A percentile compares a stretch with the other conserved stretches of the same genome.
Conservation (phyloP, 2,329 filamentous ascomycete genomes). For the Ceratocystis eucalypticola region DNA sequence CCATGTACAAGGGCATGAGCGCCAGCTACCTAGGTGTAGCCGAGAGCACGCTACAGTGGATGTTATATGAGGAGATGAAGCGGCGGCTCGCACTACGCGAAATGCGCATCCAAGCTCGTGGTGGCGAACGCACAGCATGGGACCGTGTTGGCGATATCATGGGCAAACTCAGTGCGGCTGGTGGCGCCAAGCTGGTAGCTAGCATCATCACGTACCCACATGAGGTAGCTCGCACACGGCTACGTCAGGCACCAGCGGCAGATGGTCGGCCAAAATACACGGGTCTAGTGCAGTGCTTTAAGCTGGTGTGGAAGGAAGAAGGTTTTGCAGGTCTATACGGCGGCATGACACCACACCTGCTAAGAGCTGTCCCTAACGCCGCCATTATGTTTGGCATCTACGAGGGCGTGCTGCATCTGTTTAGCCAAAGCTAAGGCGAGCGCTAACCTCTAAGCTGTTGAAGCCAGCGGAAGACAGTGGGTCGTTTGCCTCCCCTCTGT, state of each 20-base stretch:
- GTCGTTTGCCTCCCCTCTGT: not conserved
- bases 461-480: not conserved
- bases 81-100: conserved; percentile 52
- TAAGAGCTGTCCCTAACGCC: conserved; percentile 80
- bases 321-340: conserved; percentile 78
- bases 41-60: conserved; percentile 85
- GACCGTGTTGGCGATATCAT: conserved; percentile 66
- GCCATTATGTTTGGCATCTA: conserved; percentile 96
- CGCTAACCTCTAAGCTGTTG: not conserved
- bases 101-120: conserved; percentile 41
- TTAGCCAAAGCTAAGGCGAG: conserved; percentile 24
- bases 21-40: conserved; percentile 84
- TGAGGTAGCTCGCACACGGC: conserved; percentile 72
- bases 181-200: conserved; percentile 73
- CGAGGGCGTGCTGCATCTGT: conserved; percentile 41
- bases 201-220: conserved; percentile 82
- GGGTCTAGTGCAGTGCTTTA: conserved; percentile 77
- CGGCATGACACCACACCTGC: conserved; percentile 78
- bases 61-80: conserved; percentile 90
- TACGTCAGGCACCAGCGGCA: conserved; percentile 69
- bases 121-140: conserved; percentile 52
- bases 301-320: conserved; percentile 75
- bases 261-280: conserved; percentile 66
- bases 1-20: conserved; percentile 80
- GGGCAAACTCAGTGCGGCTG: conserved; percentile 66